Evolutionary conservation across 305 asterid species (phyloP), one percentile per base, ranked within the genome.

Genomic region (Nicotiana rustica): DNA sequence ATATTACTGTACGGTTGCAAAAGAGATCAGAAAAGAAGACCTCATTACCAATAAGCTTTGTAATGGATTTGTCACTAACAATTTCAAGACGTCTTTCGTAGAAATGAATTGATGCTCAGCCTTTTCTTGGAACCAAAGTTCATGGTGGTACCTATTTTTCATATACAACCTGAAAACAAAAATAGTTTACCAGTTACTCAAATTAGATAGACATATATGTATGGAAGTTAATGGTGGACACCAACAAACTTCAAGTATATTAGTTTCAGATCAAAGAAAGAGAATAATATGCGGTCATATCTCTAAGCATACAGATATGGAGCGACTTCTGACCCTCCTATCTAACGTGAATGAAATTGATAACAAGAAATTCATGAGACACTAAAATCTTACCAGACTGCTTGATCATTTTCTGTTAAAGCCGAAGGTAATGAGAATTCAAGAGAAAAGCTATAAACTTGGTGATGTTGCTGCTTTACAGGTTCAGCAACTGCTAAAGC

Each of bases 391-490:
- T 84, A 95, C 99, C 95, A 83, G 82, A 92, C 85, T 41, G 92
- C 88, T 81, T 89, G 87, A 81, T 93, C 98, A 78, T 94, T 92
- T 84, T 92, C 95, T 25, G 84, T 81, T 59, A 95, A 87, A 85
- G 44, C 52, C 41, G 88, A 88, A n/a, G 99, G 99, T 56, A 94
- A 59, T 2, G 97, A 91, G 73, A 92, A 91, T 85, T 92, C 97
- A 75, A 95, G 92, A 84, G 91, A 89, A 86, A 92, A 93, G 84
- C 89, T 85, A 67, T 91, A 90, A 81, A 87, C 79, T 77, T 89
- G 89, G 68, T 89, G 86, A 33, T 90, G 88, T 83, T 89, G 93
- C 85, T 85, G 86, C 91, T 87, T 92, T 33, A 92, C 86, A 85
- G 25, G 84, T 82, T 92, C 93, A 13, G 85, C 88, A 78, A 94